These are phyloP conservation scores for Zygoascus biomembranicola DNA, from an alignment of 805 yeast species.

Conservation along the genomic window DNA sequence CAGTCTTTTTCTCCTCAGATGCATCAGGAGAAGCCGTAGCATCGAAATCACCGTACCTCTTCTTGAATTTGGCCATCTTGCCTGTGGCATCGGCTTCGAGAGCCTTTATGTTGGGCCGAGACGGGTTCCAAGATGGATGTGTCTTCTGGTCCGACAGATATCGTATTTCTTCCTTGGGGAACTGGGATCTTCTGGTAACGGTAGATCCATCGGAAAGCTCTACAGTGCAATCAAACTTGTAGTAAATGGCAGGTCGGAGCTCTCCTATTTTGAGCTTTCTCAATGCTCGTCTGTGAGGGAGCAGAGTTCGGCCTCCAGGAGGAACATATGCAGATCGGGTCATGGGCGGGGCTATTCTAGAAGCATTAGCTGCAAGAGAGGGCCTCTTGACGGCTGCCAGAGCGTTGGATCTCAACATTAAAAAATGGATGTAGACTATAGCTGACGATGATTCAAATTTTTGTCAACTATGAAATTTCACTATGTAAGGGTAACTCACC, in stretches of 20 bases:
- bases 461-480: background rate
- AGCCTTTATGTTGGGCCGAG: slow-evolving; percentile 65
- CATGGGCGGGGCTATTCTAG: background rate
- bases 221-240: slow-evolving; percentile 82
- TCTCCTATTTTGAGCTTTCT: slow-evolving; percentile 46
- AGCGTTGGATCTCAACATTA: background rate
- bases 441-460: background rate
- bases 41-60: slow-evolving; percentile 23
- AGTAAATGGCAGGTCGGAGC: slow-evolving; percentile 88
- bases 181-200: slow-evolving; percentile 69
- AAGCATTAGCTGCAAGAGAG: background rate
- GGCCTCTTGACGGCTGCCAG: background rate
- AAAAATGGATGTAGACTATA: background rate
- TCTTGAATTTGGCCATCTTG: slow-evolving; percentile 39
- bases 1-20: slow-evolving; percentile 19
- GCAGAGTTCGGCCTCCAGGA: slow-evolving; percentile 12
- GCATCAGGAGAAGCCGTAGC: background rate
- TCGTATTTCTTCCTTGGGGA: slow-evolving; percentile 78
- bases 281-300: slow-evolving; percentile 12
- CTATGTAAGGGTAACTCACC: background rate
- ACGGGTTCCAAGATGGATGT: slow-evolving; percentile 81
- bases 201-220: slow-evolving; percentile 95
- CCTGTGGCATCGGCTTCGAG: slow-evolving; percentile 81
- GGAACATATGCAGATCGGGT: slow-evolving; percentile 12
- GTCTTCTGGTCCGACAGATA: slow-evolving; percentile 86